Evolutionary conservation across 495 filamentous ascomycete genomes (phyloP).

Genomic region (Delitschia confertaspora): DNA sequence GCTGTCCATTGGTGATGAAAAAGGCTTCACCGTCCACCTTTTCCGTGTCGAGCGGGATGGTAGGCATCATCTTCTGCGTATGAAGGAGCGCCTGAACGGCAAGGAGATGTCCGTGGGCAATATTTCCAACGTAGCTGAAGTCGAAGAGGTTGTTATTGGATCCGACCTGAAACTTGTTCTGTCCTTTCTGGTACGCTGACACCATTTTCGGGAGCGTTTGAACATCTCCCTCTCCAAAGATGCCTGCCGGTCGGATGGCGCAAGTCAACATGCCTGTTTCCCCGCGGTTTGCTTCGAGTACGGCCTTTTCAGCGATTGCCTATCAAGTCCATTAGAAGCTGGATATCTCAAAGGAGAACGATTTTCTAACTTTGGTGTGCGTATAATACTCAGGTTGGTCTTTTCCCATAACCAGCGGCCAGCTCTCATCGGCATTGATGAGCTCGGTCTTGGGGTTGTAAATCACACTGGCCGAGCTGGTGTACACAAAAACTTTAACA

Average conservation of each 20-base stretch:
- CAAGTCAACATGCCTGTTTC: slow-evolving; percentile 55
- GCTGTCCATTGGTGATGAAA: slow-evolving; percentile 86
- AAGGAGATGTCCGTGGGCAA: slow-evolving; percentile 65
- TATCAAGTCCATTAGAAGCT: slow-evolving; percentile 31
- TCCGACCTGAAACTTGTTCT: slow-evolving; percentile 76
- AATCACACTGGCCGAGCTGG: slow-evolving; percentile 79
- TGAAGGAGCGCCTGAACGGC: slow-evolving; percentile 64
- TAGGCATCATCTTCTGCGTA: slow-evolving; percentile 43
- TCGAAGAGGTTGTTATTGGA: slow-evolving; percentile 82
- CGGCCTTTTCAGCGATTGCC: slow-evolving; percentile 79
- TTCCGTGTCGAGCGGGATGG: slow-evolving; percentile 60
- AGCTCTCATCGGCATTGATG: slow-evolving; percentile 82
- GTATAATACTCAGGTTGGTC: slow-evolving; percentile 83
- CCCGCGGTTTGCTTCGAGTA: slow-evolving; percentile 75
- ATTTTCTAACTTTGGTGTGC: slow-evolving; percentile 34
- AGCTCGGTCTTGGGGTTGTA: slow-evolving; percentile 69
- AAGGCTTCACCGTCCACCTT: slow-evolving; percentile 89
- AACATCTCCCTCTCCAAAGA: slow-evolving; percentile 73
- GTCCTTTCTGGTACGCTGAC: slow-evolving; percentile 52
- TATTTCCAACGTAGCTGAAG: slow-evolving; percentile 73
- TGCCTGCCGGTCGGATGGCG: slow-evolving; percentile 78
- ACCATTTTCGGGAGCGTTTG: slow-evolving; percentile 42
- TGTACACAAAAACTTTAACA: slow-evolving; percentile 92
- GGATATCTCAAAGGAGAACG: not conserved
- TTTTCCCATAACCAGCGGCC: slow-evolving; percentile 63